Percentiles rank a stretch among this genome's conserved stretches.
Evolutionary conservation across 768 basidiomycete genomes (phyloP).

Genomic region (Cantharellus anzutake): DNA sequence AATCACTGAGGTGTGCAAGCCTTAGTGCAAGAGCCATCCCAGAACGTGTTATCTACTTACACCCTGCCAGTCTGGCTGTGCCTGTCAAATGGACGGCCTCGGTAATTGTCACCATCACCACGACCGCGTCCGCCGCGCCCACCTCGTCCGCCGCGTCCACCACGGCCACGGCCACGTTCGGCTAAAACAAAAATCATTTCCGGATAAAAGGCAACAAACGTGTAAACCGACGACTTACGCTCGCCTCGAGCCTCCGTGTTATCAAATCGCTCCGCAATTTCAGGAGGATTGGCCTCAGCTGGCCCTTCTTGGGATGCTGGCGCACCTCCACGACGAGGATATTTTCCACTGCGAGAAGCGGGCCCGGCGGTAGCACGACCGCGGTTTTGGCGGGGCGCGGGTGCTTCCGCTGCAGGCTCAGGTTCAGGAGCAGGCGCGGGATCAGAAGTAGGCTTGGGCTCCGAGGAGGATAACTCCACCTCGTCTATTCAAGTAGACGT

Average conservation of each 20-base stretch:
- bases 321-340: conserved; percentile 43
- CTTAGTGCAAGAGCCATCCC: neutral
- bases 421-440: conserved; percentile 16
- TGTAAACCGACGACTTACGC: neutral
- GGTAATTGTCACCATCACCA: conserved; percentile 25
- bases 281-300: conserved; percentile 21
- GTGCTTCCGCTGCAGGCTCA: conserved; percentile 15
- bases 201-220: neutral
- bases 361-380: conserved; percentile 24
- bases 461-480: neutral
- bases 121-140: conserved; percentile 21
- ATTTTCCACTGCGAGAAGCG: conserved; percentile 45
- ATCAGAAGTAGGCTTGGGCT: conserved; percentile 2
- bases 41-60: conserved; percentile 8
- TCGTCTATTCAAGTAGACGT: neutral
- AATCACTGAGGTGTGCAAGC: conserved; percentile 36
- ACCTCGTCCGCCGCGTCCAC: conserved; percentile 20
- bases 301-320: conserved; percentile 22
- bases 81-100: conserved; percentile 66
- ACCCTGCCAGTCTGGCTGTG: conserved; percentile 68
- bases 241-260: conserved; percentile 14
- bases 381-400: conserved; percentile 19
- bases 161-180: conserved; percentile 24
- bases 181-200: conserved; percentile 15
- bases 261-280: conserved; percentile 8